These are phyloP conservation scores for Chaetomiaceae sp. DNA, from an alignment of 2,329 filamentous ascomycete genomes.

Conservation along the genomic window DNA sequence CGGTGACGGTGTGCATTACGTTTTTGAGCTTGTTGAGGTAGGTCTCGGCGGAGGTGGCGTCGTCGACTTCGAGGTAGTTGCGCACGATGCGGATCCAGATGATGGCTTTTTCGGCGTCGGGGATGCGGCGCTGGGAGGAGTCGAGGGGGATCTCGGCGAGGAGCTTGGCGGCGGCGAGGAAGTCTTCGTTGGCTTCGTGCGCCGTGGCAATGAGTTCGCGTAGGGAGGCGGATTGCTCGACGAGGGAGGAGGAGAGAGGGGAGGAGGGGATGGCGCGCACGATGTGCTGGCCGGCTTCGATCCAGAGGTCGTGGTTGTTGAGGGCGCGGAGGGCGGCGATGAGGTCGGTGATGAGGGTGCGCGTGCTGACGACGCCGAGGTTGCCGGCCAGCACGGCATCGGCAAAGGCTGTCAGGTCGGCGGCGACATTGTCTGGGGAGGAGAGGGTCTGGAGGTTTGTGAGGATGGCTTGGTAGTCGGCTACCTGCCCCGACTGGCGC, in stretches of 20 bases:
- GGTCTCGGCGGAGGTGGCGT: constrained; percentile 76
- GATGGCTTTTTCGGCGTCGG: constrained; percentile 73
- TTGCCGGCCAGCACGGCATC: constrained; percentile 23
- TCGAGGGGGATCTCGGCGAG: constrained; percentile 86
- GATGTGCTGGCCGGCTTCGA: constrained; percentile 72
- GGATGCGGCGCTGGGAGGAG: constrained; percentile 77
- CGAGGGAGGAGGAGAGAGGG: constrained; percentile 61
- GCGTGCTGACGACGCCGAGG: constrained; percentile 30
- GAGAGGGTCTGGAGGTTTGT: constrained; percentile 24
- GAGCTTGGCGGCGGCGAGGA: constrained; percentile 67
- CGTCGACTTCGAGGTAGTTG: constrained; percentile 90
- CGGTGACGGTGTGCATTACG: constrained; percentile 72
- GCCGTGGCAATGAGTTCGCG: constrained; percentile 79
- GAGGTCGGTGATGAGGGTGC: constrained; percentile 26
- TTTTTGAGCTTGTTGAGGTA: constrained; percentile 96
- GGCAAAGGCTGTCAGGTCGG: constrained; percentile 26
- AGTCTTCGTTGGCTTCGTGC: constrained; percentile 79
- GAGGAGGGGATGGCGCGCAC: constrained; percentile 57
- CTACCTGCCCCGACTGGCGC: constrained; percentile 11
- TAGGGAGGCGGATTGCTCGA: constrained; percentile 77
- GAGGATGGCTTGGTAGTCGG: constrained; percentile 25
- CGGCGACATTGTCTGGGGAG: constrained; percentile 14
- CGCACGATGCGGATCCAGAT: constrained; percentile 94
- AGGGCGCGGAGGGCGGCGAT: constrained; percentile 54
- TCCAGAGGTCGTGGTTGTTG: constrained; percentile 60